These are phyloP conservation scores for Bipolaris victoriae DNA, from an alignment of 2,329 filamentous ascomycete species.

Conservation along the genomic window DNA sequence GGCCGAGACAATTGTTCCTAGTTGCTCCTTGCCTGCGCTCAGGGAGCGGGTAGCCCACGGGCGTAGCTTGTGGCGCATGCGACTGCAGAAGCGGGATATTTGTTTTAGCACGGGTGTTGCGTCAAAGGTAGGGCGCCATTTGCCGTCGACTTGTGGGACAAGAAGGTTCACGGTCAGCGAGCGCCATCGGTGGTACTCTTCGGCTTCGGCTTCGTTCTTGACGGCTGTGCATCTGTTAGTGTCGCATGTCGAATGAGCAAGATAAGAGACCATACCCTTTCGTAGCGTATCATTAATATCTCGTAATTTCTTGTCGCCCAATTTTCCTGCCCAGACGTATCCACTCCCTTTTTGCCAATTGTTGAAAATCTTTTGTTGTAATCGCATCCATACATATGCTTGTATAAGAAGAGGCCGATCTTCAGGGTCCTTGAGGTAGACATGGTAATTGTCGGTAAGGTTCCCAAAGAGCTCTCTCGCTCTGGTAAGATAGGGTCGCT, in stretches of 20 bases:
- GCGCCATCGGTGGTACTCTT: conserved; percentile 47
- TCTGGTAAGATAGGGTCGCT: conserved; percentile 41
- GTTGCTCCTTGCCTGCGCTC: conserved; percentile 39
- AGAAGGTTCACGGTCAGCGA: conserved; percentile 46
- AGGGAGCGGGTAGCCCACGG: conserved; percentile 42
- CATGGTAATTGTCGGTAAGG: conserved; percentile 43
- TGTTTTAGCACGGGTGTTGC: conserved; percentile 43
- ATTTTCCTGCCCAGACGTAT: conserved; percentile 47
- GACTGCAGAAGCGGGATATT: conserved; percentile 41
- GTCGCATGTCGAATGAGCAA: neutral
- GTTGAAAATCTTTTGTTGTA: conserved; percentile 49
- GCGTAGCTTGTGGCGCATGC: conserved; percentile 39
- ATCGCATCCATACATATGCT: conserved; percentile 43
- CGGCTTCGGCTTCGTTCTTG: conserved; percentile 45
- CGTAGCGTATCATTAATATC: conserved; percentile 46
- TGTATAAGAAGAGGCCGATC: conserved; percentile 47
- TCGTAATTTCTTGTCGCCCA: conserved; percentile 46
- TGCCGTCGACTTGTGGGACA: conserved; percentile 46
- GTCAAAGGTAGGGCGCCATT: conserved; percentile 46
- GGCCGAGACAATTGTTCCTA: conserved; percentile 44
- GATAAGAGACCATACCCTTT: conserved; percentile 33
- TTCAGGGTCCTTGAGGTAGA: conserved; percentile 40
- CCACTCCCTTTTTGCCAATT: conserved; percentile 45
- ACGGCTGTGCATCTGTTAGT: conserved; percentile 38
- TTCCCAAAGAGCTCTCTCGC: conserved; percentile 42